A percentile compares a stretch with the other conserved stretches of the same genome.
These are phyloP conservation scores for Urtica urens DNA, from an alignment of 306 rosid genomes.

Conservation along the genomic window DNA sequence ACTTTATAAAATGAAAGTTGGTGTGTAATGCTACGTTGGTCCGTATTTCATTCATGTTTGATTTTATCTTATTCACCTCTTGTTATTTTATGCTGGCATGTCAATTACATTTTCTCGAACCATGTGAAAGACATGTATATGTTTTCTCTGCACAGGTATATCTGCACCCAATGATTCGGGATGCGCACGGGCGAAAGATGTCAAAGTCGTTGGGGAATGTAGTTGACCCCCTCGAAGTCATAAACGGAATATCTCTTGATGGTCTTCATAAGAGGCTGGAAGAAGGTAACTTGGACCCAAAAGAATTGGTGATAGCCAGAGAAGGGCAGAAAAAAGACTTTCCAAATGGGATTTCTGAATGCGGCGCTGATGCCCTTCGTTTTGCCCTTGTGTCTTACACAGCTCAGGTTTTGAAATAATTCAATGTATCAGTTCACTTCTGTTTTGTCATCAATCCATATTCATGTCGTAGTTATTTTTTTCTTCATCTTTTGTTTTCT, in stretches of 20 bases:
- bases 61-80: neutral
- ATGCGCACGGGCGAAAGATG: constrained; percentile 99
- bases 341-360: constrained; percentile 83
- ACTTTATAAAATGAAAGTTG: neutral
- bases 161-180: constrained; percentile 97
- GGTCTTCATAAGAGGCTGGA: constrained; percentile 78
- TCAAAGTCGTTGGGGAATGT: constrained; percentile 97
- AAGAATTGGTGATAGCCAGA: constrained; percentile 54
- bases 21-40: neutral
- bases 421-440: constrained; percentile 6
- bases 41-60: neutral
- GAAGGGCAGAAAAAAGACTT: constrained; percentile 89
- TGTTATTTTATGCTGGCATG: neutral
- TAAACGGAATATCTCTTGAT: constrained; percentile 68
- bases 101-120: neutral
- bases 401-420: constrained; percentile 76
- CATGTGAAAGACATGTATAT: too few relatives aligned
- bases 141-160: constrained; percentile 48
- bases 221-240: constrained; percentile 87
- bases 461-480: neutral
- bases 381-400: constrained; percentile 89
- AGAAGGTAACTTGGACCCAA: constrained; percentile 82
- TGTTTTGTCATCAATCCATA: neutral
- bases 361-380: constrained; percentile 95
- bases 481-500: constrained; percentile 16